Percentiles rank a stretch among this genome's conserved stretches.
Conservation (phyloP, 345 rosid species). For the Eucalyptus marginata region DNA sequence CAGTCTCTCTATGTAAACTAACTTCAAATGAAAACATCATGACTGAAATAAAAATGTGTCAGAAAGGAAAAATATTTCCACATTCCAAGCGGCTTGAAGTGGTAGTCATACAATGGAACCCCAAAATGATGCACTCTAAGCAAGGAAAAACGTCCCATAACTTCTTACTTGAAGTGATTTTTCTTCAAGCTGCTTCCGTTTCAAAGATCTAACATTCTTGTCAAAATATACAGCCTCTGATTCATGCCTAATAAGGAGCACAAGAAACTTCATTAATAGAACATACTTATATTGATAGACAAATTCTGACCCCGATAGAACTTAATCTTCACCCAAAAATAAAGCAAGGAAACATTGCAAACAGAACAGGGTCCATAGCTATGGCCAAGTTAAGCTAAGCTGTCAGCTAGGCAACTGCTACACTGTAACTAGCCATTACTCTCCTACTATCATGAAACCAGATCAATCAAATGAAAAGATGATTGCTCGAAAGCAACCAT, state of each 20-base stretch:
- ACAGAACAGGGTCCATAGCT: not conserved
- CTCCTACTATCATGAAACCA: not conserved
- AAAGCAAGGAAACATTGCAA: rapidly evolving
- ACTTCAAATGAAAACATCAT: not conserved
- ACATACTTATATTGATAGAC: not conserved
- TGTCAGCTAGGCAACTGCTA: not conserved
- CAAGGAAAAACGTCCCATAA: not conserved
- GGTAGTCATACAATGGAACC: not conserved
- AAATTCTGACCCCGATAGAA: not conserved
- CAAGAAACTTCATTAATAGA: rapidly evolving
- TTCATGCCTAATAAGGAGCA: slow-evolving; percentile 38
- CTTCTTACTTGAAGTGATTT: slow-evolving; percentile 60
- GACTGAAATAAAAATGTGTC: not conserved
- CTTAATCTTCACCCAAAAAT: not conserved
- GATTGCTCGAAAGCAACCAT: not conserved
- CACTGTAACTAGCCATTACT: not conserved
- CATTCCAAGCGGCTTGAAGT: not conserved
- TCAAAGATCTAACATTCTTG: slow-evolving; percentile 73
- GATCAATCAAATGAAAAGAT: not conserved
- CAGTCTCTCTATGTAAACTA: not conserved
- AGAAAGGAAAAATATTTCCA: not conserved
- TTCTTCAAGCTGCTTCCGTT: slow-evolving; percentile 69
- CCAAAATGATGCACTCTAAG: not conserved
- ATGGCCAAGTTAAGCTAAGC: not conserved
- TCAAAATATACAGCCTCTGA: slow-evolving; percentile 75